Evolutionary conservation across 108 stramenopile species (phyloP).

Genomic region (Cyclotella atomus): DNA sequence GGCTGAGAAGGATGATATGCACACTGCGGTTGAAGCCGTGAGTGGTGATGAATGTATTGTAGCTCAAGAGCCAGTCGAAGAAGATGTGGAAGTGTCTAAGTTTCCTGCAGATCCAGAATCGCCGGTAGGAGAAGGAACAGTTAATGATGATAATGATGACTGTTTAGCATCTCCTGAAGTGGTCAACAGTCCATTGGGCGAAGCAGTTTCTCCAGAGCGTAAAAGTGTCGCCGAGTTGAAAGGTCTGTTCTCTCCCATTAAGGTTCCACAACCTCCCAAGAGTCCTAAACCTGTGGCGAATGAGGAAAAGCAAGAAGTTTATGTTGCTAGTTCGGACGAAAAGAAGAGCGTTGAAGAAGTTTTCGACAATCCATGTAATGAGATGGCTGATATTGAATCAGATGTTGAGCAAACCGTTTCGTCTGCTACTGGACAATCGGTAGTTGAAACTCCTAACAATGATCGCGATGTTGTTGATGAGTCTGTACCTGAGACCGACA

Average conservation of each 20-base stretch:
- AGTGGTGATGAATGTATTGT: no score
- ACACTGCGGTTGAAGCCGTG: neutral
- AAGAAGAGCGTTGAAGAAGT: neutral
- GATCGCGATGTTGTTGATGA: neutral
- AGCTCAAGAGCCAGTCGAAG: no score
- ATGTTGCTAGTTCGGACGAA: neutral
- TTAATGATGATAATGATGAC: no score
- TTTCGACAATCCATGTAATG: neutral
- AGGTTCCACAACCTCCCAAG: neutral
- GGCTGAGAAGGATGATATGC: neutral
- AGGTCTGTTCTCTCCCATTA: constrained; percentile 37
- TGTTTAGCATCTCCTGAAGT: no score
- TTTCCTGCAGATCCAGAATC: no score
- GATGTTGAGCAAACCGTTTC: neutral
- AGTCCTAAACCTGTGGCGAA: neutral
- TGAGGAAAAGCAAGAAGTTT: neutral
- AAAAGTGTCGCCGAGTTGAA: constrained; percentile 26
- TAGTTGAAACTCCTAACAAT: neutral
- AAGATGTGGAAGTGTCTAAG: no score
- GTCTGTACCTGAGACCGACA: neutral
- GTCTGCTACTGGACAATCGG: neutral
- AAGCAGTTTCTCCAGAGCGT: constrained; percentile 5
- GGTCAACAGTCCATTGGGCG: neutral
- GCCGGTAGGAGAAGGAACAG: no score
- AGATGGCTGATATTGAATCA: neutral